phyloP scores from a whole-genome alignment of 768 basidiomycete genomes.

The Hypholoma sublateritium region DNA sequence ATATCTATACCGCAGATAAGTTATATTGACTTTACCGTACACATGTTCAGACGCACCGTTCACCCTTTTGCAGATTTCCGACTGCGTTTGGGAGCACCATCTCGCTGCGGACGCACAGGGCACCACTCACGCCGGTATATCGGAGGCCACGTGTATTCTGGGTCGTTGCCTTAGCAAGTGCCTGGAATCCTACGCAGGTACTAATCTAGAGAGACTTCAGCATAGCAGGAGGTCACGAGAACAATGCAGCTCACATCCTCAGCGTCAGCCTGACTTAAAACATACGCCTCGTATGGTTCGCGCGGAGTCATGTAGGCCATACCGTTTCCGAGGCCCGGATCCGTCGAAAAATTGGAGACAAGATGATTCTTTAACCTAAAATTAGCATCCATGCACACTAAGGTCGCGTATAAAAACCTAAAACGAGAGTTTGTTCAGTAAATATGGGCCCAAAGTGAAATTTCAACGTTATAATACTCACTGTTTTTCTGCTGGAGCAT shows the following conservation, averaged over 20 bases:
- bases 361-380: conserved; percentile 12
- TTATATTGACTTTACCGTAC: not conserved
- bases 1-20: conserved; percentile 2
- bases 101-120: conserved; percentile 7
- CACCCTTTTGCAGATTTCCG: conserved; percentile 31
- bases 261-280: conserved; percentile 4
- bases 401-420: conserved; percentile 13
- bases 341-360: conserved; percentile 11
- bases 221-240: no score
- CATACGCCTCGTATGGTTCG: conserved; percentile 6
- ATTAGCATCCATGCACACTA: conserved; percentile 13
- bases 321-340: conserved; percentile 10
- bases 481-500: conserved; percentile 2
- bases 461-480: no score
- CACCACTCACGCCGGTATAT: conserved; percentile 11
- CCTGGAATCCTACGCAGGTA: conserved; percentile 15
- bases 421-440: not conserved
- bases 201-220: conserved; percentile 13
- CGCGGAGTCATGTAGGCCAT: conserved; percentile 11
- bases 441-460: not conserved
- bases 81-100: conserved; percentile 13
- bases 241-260: conserved; percentile 12
- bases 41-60: conserved; percentile 21
- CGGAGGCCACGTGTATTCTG: conserved; percentile 10
- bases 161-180: conserved; percentile 9